These are phyloP conservation scores for Perkinsus olseni DNA, from an alignment of 169 alveolate species.

Conservation along the genomic window DNA sequence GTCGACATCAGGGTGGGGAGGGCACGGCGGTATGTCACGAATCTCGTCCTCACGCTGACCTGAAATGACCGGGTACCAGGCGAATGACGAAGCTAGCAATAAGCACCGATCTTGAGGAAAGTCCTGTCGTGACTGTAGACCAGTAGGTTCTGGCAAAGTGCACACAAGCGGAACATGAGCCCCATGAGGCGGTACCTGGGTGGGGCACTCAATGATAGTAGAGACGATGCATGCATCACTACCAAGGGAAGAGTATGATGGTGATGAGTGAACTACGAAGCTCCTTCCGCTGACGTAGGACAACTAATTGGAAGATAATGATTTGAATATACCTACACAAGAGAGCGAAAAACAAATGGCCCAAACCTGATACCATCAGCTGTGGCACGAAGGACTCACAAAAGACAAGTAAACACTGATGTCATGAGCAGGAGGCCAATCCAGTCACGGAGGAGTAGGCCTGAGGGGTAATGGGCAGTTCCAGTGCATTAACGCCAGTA, in stretches of 20 bases:
- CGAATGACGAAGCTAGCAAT: background rate
- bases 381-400: background rate
- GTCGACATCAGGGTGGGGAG: background rate
- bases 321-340: background rate
- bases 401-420: background rate
- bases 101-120: background rate
- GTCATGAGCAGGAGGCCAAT: background rate
- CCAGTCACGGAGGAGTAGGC: background rate
- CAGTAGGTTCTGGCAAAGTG: background rate
- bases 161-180: background rate
- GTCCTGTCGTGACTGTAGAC: background rate
- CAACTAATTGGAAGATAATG: background rate
- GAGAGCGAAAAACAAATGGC: background rate
- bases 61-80: background rate
- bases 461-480: background rate
- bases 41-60: background rate
- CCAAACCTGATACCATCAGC: background rate
- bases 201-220: background rate
- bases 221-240: background rate
- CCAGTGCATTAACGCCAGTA: no score
- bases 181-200: background rate
- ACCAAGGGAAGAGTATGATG: background rate
- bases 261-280: background rate
- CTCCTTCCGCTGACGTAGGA: background rate
- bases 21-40: background rate